Base-by-base conservation (phyloP, 768 basidiomycete genomes). In the Lactifluus volemus region DNA sequence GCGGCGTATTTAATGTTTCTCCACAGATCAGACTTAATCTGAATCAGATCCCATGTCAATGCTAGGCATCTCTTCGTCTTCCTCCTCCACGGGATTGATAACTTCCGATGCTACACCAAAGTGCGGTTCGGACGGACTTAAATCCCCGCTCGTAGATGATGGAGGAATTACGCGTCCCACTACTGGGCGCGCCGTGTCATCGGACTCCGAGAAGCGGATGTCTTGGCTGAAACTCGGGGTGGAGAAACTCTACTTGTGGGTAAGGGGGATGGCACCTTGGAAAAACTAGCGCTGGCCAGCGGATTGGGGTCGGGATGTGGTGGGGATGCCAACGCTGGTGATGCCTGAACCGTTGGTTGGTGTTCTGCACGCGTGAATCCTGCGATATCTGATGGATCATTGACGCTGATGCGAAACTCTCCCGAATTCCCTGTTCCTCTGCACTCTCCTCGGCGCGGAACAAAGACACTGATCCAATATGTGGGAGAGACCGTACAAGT, bases 1-100 rank as follows among this genome's bases (percentile, higher is more conserved):
- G 41, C 58, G 29, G 51, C 44, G 47, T 45, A 15, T 49, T 29
- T 47, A 51, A 38, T 19, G 14, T 41, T 12, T 42, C 50, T 21
- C n/a, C 29, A 52, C 47, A 17, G 36, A 42, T 42, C 21, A 59
- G 12, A 80, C 81, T 36, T 74, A 75, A 45, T 92, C 91, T 4
- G 89, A 88, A 71, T 92, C 90, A 1, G 90, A 92, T 44, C 79
- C 84, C 76, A 90, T 75, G 69, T 92, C 81, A 41, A 94, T 91
- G 11, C 76, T 68, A 3, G 91, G 91, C 77, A 94, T 84, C 49
- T 83, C 81, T 63, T 85, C 85, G 63, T 88, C 86, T 14, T 89
- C 86, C n/a, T 75, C 74, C n/a, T 71, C 71, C 48, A 63, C 61
- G 15, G 44, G 61, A 49, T 56, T 14, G 8, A 44, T 34, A 10